Evolutionary conservation across 768 basidiomycete species (phyloP).

Genomic region (Russula brevipes): DNA sequence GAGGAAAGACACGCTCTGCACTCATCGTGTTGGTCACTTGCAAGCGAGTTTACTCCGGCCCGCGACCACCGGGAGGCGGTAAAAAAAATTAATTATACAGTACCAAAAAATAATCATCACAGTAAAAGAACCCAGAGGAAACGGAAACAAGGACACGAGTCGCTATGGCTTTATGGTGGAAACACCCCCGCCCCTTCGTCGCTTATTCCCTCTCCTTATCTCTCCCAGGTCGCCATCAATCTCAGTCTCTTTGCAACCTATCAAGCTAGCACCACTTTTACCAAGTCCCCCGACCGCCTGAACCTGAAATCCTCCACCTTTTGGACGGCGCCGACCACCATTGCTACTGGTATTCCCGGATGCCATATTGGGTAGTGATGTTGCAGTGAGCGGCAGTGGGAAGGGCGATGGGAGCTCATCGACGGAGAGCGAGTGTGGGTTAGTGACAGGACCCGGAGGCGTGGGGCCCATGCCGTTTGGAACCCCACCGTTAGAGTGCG

Average conservation of each 20-base stretch:
- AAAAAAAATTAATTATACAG: neutral
- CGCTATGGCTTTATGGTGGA: constrained; percentile 25
- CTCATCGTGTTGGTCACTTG: neutral
- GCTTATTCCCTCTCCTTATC: constrained; percentile 71
- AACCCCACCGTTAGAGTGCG: constrained; percentile 31
- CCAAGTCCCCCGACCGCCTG: constrained; percentile 64
- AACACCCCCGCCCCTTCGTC: constrained; percentile 40
- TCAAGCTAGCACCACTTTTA: constrained; percentile 60
- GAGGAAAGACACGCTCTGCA: constrained; percentile 49
- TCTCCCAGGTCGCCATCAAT: constrained; percentile 72
- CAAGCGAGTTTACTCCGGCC: neutral
- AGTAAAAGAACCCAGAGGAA: too few species aligned
- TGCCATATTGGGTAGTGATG: constrained; percentile 36
- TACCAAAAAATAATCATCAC: neutral
- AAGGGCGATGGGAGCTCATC: constrained; percentile 86
- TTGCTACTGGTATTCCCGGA: constrained; percentile 26
- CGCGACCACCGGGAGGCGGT: neutral
- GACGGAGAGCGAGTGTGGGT: constrained; percentile 79
- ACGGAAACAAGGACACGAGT: neutral
- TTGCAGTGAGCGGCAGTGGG: constrained; percentile 64
- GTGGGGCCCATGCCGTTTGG: constrained; percentile 38
- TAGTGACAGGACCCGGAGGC: constrained; percentile 58
- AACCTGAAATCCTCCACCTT: constrained; percentile 45
- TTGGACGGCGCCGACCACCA: constrained; percentile 36
- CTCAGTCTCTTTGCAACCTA: constrained; percentile 58